Evolutionary conservation across 148 eudicot genomes (phyloP).

Genomic region (Amaranthus cruentus): DNA sequence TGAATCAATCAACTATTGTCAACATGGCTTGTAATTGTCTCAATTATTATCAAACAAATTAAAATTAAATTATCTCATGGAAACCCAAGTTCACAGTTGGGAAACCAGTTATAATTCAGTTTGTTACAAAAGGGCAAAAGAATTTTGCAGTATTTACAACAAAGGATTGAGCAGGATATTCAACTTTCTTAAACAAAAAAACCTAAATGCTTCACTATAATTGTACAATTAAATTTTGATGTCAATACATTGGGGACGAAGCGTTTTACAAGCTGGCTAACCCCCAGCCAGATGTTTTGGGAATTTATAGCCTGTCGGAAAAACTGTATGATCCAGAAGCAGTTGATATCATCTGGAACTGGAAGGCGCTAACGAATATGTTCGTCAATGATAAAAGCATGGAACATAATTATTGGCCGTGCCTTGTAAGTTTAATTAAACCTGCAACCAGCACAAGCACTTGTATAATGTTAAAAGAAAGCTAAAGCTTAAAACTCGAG

Average conservation of each 20-base stretch:
- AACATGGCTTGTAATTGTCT: too few species aligned
- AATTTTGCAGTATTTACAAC: conserved; percentile 13
- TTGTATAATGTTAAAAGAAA: conserved; percentile 9
- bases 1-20: too few species aligned
- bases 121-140: not conserved
- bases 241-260: conserved; percentile 17
- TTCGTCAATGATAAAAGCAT: conserved; percentile 8
- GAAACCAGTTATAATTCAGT: not conserved
- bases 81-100: not conserved
- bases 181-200: not conserved
- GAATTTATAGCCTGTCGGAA: conserved; percentile 7
- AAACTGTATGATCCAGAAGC: conserved; percentile 15
- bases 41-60: too few species aligned
- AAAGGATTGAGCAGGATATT: not conserved
- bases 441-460: conserved; percentile 10
- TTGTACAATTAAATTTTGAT: conserved; percentile 9
- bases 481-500: not conserved
- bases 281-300: conserved; percentile 8
- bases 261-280: conserved; percentile 7
- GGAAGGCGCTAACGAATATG: conserved; percentile 3
- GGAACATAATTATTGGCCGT: conserved; percentile 5
- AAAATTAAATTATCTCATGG: not conserved
- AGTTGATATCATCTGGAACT: not conserved
- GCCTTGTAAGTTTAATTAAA: conserved; percentile 14
- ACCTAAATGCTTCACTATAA: conserved; percentile 3